A percentile compares a stretch with the other conserved stretches of the same genome.
Conservation (phyloP, 306 rosid species). For the Bauhinia variegata region DNA sequence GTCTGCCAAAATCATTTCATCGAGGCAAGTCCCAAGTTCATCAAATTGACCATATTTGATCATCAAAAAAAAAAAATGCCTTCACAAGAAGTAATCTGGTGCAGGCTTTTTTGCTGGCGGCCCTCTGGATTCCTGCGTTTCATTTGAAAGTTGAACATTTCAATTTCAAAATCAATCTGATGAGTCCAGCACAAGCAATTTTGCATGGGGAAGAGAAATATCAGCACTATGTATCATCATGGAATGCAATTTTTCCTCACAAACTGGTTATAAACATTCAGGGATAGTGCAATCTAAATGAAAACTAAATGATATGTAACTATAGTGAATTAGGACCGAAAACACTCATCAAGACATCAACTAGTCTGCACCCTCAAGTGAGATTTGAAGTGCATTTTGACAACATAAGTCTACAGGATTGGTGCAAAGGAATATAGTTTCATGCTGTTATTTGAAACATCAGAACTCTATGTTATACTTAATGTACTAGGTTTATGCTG, state of each 20-base stretch:
- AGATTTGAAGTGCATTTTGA: background rate
- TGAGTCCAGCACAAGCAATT: constrained; percentile 1
- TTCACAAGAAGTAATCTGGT: constrained; percentile 91
- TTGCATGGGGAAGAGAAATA: background rate
- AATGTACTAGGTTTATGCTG: background rate
- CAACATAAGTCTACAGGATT: constrained; percentile 23
- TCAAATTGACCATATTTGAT: constrained; percentile 44
- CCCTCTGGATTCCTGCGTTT: constrained; percentile 91
- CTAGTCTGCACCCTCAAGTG: background rate
- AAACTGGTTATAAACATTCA: constrained; percentile 23
- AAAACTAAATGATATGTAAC: background rate
- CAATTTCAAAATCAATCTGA: background rate
- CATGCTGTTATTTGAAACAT: constrained; percentile 28
- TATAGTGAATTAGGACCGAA: background rate
- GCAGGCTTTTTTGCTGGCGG: constrained; percentile 89
- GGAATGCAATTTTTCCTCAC: background rate
- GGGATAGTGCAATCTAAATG: constrained; percentile 14
- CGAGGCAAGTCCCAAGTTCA: constrained; percentile 40
- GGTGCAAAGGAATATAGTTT: constrained; percentile 1
- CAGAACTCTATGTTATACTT: constrained; percentile 16
- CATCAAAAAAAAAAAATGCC: constrained; percentile 5
- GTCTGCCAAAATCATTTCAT: constrained; percentile 32
- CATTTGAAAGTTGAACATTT: no score
- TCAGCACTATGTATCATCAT: background rate
- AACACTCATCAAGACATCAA: background rate